phyloP scores from a whole-genome alignment of 108 stramenopile genomes.

The Fragilariopsis cylindrus region DNA sequence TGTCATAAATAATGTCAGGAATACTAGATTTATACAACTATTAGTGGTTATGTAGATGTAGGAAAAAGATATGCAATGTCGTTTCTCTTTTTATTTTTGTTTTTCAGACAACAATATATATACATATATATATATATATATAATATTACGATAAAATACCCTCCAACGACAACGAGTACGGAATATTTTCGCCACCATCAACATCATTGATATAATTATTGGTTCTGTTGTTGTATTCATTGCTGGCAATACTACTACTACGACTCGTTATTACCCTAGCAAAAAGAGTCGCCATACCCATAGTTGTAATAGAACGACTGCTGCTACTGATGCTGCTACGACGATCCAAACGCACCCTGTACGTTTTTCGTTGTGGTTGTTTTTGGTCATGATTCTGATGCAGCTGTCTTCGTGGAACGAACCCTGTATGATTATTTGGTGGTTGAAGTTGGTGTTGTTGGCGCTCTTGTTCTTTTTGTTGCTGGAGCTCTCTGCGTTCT shows the following conservation, averaged over 20 bases:
- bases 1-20: too few relatives aligned
- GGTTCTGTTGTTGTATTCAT: not conserved
- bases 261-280: not conserved
- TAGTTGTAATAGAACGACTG: conserved; percentile 1
- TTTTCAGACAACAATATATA: too few relatives aligned
- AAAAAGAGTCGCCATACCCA: conserved; percentile 4
- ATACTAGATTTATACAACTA: too few relatives aligned
- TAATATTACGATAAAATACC: conserved; percentile 25
- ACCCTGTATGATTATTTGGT: not conserved
- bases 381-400: not conserved
- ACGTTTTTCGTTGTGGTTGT: not conserved
- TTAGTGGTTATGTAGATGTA: too few relatives aligned
- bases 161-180: conserved; percentile 24
- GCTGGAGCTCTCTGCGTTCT: conserved; percentile 7
- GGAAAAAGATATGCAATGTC: too few relatives aligned
- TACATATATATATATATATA: too few relatives aligned
- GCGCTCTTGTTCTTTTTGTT: not conserved
- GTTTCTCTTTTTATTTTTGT: too few relatives aligned
- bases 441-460: conserved; percentile 1
- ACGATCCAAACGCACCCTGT: conserved; percentile 3
- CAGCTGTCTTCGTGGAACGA: not conserved
- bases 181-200: not conserved
- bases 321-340: not conserved
- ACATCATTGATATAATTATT: not conserved
- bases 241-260: not conserved